Base-by-base conservation (phyloP, 2,329 filamentous ascomycete species). In the Colletotrichum liriopes region DNA sequence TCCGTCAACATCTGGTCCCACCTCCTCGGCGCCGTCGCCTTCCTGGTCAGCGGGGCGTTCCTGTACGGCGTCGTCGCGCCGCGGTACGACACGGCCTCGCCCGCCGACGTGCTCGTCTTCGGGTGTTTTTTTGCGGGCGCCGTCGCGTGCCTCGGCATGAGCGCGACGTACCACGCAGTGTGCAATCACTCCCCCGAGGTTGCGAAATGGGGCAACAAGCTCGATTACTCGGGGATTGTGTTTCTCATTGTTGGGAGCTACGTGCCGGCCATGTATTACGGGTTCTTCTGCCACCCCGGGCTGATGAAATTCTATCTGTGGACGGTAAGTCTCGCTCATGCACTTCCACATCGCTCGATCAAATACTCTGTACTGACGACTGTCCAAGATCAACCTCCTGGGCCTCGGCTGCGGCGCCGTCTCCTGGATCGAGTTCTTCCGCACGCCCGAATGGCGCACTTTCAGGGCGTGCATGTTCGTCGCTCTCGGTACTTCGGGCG, bases 171-270 rank as follows among this genome's bases (percentile, higher is more conserved):
- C 80, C 96, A 99, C 80, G 89, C 93, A 2, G 89, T 98, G 59
- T 91, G 88, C 29, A 98, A 98, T 76, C 96, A 99, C 81, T 96
- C 93, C 23, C 89, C 91, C 47, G 82, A 83, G 1, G 94, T 98
- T 18, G 91, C 93, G 2, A 92, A 90, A 73, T 93, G 94, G 86
- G 95, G 95, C 14, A 98, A 98, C 81, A 94, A 97, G 81, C 85
- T 98, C 68, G 96, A 99, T 80, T 98, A 99, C 80, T 90, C 96
- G 6, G 96, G 96, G 8, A 99, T 99, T 76, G 94, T 98, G 39
- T 90, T 92, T 60, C 85, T 99, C 76, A 98, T 98, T 71, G 93
- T 96, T 76, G 96, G 96, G 8, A 96, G 93, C 80, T 98, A 96
- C 79, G 90, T 98, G 56, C 95, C 96, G 2, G 93, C 93, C 61